Evolutionary conservation across 164 flowering plant species (phyloP).

Genomic region (Macadamia integrifolia): DNA sequence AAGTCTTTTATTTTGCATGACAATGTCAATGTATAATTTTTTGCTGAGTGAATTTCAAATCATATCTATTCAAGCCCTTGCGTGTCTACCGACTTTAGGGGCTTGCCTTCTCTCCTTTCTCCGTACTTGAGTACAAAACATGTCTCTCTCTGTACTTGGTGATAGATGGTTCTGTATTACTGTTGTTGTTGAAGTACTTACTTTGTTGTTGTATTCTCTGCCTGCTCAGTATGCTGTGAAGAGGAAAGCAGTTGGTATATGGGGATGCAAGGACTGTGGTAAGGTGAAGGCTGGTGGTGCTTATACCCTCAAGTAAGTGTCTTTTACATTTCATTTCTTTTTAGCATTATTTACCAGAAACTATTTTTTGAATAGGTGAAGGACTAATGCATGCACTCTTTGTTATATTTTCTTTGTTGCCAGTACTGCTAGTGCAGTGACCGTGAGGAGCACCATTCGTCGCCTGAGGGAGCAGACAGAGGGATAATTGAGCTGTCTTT

Average conservation of each 20-base stretch:
- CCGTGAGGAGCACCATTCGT: conserved; percentile 31
- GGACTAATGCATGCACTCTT: too few relatives aligned
- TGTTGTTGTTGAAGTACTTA: background rate
- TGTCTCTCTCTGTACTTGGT: too few relatives aligned
- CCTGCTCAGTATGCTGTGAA: conserved; percentile 17
- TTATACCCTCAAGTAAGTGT: conserved; percentile 18
- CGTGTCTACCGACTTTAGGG: too few relatives aligned
- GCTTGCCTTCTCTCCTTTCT: too few relatives aligned
- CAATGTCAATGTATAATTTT: too few relatives aligned
- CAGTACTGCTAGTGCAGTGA: conserved; percentile 33
- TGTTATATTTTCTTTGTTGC: background rate
- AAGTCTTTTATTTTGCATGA: too few relatives aligned
- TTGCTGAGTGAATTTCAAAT: too few relatives aligned
- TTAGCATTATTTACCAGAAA: too few relatives aligned
- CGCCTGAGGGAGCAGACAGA: conserved; percentile 34
- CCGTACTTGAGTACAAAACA: too few relatives aligned
- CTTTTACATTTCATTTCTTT: background rate
- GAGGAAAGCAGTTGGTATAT: conserved; percentile 23
- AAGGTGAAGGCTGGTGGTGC: conserved; percentile 25
- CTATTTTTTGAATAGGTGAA: too few relatives aligned
- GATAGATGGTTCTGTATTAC: background rate
- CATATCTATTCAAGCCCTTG: too few relatives aligned
- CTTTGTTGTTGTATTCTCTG: background rate
- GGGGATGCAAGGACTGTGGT: conserved; percentile 28
- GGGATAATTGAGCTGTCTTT: conserved; percentile 1